These are phyloP conservation scores for Exophiala bonariae DNA, from an alignment of 2,329 filamentous ascomycete genomes.

Conservation along the genomic window DNA sequence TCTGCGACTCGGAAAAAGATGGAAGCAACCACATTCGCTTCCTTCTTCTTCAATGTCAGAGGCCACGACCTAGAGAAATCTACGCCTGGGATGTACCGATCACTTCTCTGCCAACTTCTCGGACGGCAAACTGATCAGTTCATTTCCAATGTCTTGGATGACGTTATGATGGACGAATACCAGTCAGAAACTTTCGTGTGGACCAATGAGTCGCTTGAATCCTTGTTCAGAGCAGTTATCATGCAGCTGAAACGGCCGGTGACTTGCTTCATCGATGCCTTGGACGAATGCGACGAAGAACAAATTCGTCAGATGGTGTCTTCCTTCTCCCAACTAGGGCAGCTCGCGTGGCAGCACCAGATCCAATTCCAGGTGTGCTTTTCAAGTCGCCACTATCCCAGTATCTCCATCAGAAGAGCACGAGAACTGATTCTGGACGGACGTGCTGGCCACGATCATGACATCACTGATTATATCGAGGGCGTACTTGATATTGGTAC, in stretches of 20 bases:
- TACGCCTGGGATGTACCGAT: slow-evolving; percentile 51
- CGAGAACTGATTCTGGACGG: slow-evolving; percentile 12
- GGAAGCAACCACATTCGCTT: slow-evolving; percentile 32
- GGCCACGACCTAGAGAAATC: slow-evolving; percentile 48
- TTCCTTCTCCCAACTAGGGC: slow-evolving; percentile 14
- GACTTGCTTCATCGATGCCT: slow-evolving; percentile 23
- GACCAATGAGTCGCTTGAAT: slow-evolving; percentile 11
- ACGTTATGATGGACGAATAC: slow-evolving; percentile 29
- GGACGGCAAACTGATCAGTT: slow-evolving; percentile 33
- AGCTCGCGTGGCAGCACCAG: not conserved
- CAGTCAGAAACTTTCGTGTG: slow-evolving; percentile 1
- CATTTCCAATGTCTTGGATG: slow-evolving; percentile 27
- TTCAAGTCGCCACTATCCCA: slow-evolving; percentile 23
- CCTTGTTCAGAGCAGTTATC: slow-evolving; percentile 26
- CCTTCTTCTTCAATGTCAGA: slow-evolving; percentile 54
- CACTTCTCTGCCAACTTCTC: slow-evolving; percentile 50
- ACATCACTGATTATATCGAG: slow-evolving; percentile 36
- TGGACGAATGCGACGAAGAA: slow-evolving; percentile 24
- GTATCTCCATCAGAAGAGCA: slow-evolving; percentile 12
- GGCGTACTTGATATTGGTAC: slow-evolving; percentile 31
- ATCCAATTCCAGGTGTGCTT: slow-evolving; percentile 16
- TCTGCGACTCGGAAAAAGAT: slow-evolving; percentile 19
- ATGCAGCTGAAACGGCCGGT: slow-evolving; percentile 20
- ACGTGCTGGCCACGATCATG: slow-evolving; percentile 12
- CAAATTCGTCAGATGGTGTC: slow-evolving; percentile 17